Evolutionary conservation across 2,329 filamentous ascomycete genomes (phyloP).

Genomic region (Penicillium sp.): DNA sequence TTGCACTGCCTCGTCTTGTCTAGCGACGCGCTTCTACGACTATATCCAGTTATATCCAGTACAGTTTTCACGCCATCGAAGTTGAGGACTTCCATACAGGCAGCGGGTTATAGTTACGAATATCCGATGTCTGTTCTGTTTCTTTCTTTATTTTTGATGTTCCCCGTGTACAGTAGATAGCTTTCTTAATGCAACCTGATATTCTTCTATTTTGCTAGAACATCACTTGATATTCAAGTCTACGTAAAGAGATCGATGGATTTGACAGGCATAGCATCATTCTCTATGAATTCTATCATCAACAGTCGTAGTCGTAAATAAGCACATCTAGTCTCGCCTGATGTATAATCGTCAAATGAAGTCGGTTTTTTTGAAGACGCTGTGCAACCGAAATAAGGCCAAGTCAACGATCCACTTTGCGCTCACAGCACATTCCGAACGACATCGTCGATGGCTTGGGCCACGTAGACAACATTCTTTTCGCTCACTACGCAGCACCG

Average conservation of each 20-base stretch:
- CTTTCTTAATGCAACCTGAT: conserved; percentile 9
- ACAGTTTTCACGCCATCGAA: conserved; percentile 15
- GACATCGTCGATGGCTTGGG: conserved; percentile 38
- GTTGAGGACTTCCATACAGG: conserved; percentile 11
- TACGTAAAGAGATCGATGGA: not conserved
- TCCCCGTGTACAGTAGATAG: conserved; percentile 23
- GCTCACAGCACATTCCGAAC: conserved; percentile 35
- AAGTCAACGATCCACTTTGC: conserved; percentile 6
- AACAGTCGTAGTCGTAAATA: conserved; percentile 19
- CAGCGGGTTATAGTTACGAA: conserved; percentile 15
- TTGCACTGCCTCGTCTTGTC: not conserved
- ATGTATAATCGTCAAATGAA: conserved; percentile 12
- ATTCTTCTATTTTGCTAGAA: too few species aligned
- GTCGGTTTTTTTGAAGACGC: conserved; percentile 1
- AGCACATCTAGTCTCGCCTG: conserved; percentile 9
- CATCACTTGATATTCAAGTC: too few species aligned
- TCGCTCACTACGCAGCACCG: conserved; percentile 32
- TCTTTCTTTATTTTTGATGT: conserved; percentile 13
- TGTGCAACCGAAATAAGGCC: conserved; percentile 5
- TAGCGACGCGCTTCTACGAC: not conserved
- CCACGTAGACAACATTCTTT: conserved; percentile 42
- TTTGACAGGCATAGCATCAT: conserved; percentile 5
- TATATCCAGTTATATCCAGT: conserved; percentile 19
- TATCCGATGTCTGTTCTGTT: conserved; percentile 9
- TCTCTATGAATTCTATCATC: conserved; percentile 24